Base-by-base conservation (phyloP, 371 early-diverging fungal genomes). In the Sporodiniella umbellata region DNA sequence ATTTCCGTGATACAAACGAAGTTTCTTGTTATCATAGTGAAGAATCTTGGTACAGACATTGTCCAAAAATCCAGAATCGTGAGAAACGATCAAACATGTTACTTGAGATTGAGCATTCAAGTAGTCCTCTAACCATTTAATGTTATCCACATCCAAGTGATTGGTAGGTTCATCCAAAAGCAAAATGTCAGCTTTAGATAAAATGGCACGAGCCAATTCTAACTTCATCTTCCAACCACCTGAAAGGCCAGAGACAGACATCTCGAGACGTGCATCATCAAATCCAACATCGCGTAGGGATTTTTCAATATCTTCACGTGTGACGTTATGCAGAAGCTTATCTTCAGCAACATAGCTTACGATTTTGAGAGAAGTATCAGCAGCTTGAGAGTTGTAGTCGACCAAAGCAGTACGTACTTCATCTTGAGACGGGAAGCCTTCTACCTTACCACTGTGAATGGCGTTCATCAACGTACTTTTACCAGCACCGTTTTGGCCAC, bases 91-190 rank as follows among this genome's bases (percentile, higher is more conserved):
- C 23, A 99, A 94, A 42, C 98, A 93, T 31, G 96, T 98, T 25
- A 99, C 98, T 51, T 90, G 79, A 68, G 86, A 95, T 51, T 80
- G 75, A 68, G 93, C 90, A 70, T 97, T 91, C 42, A 97, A 89
- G 82, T 62, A 98, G 10, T 93, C 87, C 38, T 95, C 95, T 51
- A 99, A 75, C 51, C 96, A 91, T 68, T 98, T 97, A 48, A 99
- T 97, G 48, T 93, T 90, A 53, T 88, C 87, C 50, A 93, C 93
- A 62, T 95, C 92, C 78, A 86, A 83, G 62, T 89, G 90, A 72
- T 93, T 92, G 45, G 93, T 93, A 62, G 99, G 99, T 86, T 99
- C 99, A 76, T 99, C 99, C 52, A 99, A 80, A 51, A 99, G 72
- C 33, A 99, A 68, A 51, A 99, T 88, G 70, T 95, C 91, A 40